Percentiles rank a stretch among this genome's conserved stretches.
Conservation (phyloP, 805 yeast genomes). For the Lachancea nothofagi region DNA sequence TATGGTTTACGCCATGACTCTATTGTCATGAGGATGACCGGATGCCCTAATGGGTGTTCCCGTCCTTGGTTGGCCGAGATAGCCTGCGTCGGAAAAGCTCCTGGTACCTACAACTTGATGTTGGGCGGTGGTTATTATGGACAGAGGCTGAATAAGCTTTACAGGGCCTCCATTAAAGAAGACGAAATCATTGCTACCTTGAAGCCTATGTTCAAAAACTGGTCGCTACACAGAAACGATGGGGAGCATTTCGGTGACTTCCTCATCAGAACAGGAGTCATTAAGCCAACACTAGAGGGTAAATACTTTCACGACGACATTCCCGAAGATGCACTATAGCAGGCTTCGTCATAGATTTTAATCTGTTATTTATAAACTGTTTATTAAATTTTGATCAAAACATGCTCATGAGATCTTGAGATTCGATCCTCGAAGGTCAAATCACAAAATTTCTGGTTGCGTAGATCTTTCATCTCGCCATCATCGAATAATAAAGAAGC, state of each 20-base stretch:
- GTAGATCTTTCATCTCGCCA: too few relatives aligned
- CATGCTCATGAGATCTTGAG: too few relatives aligned
- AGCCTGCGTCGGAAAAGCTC: conserved; percentile 92
- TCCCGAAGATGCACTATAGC: conserved; percentile 58
- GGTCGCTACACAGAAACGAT: conserved; percentile 87
- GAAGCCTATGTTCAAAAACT: conserved; percentile 84
- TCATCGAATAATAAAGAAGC: too few relatives aligned
- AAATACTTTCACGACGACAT: conserved; percentile 92
- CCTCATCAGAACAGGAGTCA: conserved; percentile 78
- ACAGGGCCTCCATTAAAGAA: conserved; percentile 82
- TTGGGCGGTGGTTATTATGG: conserved; percentile 96
- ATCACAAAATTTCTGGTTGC: too few relatives aligned
- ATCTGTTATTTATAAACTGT: neutral
- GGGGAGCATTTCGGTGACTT: conserved; percentile 96
- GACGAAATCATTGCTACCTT: conserved; percentile 74
- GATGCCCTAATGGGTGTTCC: conserved; percentile 98
- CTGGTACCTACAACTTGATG: conserved; percentile 87
- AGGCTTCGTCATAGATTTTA: too few relatives aligned
- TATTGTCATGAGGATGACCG: conserved; percentile 96
- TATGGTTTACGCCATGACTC: conserved; percentile 91
- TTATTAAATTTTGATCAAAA: neutral
- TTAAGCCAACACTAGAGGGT: conserved; percentile 85
- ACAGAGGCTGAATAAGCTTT: conserved; percentile 84
- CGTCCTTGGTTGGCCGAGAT: conserved; percentile 98
- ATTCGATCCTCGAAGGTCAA: too few relatives aligned